These are phyloP conservation scores for Schizosaccharomyces versatilis DNA, from an alignment of 1,139 yeast species.

Conservation along the genomic window DNA sequence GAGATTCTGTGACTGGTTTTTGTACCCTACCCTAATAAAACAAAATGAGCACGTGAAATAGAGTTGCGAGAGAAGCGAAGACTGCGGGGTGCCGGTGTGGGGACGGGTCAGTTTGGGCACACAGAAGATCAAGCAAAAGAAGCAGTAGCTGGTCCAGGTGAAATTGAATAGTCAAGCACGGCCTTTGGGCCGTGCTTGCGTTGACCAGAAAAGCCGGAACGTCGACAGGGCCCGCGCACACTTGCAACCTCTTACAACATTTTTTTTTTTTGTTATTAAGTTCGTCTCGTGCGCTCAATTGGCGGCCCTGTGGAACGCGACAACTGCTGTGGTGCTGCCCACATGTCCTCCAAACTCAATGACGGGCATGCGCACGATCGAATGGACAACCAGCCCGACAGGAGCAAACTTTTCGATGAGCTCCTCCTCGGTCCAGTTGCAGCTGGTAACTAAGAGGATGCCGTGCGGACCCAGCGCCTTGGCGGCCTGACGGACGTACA, in stretches of 20 bases:
- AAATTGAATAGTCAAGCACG: not conserved
- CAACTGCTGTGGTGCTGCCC: slow-evolving; percentile 72
- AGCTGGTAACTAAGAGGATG: slow-evolving; percentile 63
- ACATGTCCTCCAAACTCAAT: slow-evolving; percentile 73
- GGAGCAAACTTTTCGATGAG: slow-evolving; percentile 24
- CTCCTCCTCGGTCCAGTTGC: slow-evolving; percentile 76
- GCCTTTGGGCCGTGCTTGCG: not conserved
- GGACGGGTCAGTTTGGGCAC: not conserved
- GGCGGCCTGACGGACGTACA: slow-evolving; percentile 40
- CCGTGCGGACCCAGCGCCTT: slow-evolving; percentile 35
- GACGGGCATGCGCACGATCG: slow-evolving; percentile 28
- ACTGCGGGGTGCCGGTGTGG: not conserved
- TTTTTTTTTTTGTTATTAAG: too few species aligned
- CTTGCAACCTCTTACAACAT: too few species aligned
- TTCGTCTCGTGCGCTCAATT: not conserved
- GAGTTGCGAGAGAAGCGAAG: not conserved
- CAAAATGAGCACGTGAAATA: not conserved
- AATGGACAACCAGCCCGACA: slow-evolving; percentile 11
- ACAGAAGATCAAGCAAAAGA: not conserved
- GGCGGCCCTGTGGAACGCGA: slow-evolving; percentile 34
- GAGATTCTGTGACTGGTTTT: not conserved
- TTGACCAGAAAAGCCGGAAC: too few species aligned
- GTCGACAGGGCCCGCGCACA: too few species aligned
- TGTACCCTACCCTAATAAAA: not conserved
- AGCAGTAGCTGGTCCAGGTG: not conserved